Evolutionary conservation across 2,329 filamentous ascomycete species (phyloP), one percentile per base, ranked within the genome.

Genomic region (Microdochium trichocladiopsis): DNA sequence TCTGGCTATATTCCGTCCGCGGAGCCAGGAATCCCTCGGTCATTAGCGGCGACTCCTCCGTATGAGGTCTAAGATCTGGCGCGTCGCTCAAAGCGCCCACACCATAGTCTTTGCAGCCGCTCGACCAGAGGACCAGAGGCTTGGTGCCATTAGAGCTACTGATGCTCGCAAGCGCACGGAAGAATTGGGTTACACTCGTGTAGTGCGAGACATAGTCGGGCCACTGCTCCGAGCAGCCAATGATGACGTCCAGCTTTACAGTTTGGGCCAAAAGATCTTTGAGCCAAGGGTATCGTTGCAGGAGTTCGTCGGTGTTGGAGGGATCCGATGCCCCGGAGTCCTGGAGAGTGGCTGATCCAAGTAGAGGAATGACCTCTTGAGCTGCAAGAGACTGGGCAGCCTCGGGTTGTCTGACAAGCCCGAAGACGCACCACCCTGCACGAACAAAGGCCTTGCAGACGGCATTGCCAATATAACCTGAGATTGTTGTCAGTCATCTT

Each of bases 21-120:
- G 61, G 55, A 1, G 54, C 25, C 0, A 72, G 14, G 1, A 69
- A 23, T 0, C 58, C 55, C 0, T 65, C 59, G 0, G 65, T 60
- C 4, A 67, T 63, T 12, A 76, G 49, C 0, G 71, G 69, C 0
- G 71, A 72, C 0, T 64, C 57, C 56, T 78, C 75, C 0, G 68
- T 71, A 47, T 78, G 75, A 9, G 73, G 69, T 8, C 57, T 55
- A 3, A 77, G 63, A 0, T 53, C 61, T 0, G 65, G 55, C 0
- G 66, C 61, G 2, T 68, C 68, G 49, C 74, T 66, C 1, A 65
- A 52, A 4, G 50, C 51, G 1, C 56, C 70, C 48, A 48, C 57
- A 41, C 75, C 74, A 54, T 78, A 78, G 59, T 78, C 75, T 53
- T 78, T 78, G 60, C 75, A 78, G 0, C 76, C 75, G 2, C 71